These are phyloP conservation scores for Jatropha podagrica DNA, from an alignment of 441 rosid species.

Conservation along the genomic window DNA sequence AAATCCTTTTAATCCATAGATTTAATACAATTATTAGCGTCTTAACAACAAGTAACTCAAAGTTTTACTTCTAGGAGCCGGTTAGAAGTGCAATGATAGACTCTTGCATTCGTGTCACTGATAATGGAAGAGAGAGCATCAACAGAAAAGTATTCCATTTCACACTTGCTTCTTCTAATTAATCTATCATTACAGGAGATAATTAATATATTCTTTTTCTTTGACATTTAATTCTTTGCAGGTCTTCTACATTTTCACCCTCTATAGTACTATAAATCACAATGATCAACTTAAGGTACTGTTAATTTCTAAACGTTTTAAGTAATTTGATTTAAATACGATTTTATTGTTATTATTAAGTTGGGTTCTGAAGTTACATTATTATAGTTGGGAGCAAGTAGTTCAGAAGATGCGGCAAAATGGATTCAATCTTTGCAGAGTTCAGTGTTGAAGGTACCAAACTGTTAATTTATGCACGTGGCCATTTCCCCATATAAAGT, in stretches of 20 bases:
- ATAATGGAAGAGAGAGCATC: conserved; percentile 91
- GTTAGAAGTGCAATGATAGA: conserved; percentile 72
- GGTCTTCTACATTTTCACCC: conserved; percentile 85
- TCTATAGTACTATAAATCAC: conserved; percentile 68
- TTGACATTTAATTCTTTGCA: conserved; percentile 31
- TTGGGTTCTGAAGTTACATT: conserved; percentile 1
- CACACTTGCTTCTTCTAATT: not conserved
- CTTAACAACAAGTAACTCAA: conserved; percentile 8
- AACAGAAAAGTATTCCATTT: conserved; percentile 60
- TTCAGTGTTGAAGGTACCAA: conserved; percentile 69
- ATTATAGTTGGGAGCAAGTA: conserved; percentile 80
- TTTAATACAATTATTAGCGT: too few species aligned
- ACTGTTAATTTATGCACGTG: not conserved
- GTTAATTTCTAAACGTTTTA: not conserved
- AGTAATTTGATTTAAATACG: not conserved
- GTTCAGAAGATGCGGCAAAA: conserved; percentile 93
- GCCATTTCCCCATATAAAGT: too few species aligned
- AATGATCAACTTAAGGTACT: conserved; percentile 80
- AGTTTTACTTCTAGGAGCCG: conserved; percentile 52
- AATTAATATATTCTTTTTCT: not conserved
- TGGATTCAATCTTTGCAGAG: conserved; percentile 78
- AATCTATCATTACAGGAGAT: not conserved
- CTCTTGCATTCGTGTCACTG: conserved; percentile 71
- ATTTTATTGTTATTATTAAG: not conserved
- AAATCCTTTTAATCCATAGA: too few species aligned